Evolutionary conservation across 805 yeast genomes (phyloP), one percentile per base, ranked within the genome.

Genomic region (Spathaspora boniae): DNA sequence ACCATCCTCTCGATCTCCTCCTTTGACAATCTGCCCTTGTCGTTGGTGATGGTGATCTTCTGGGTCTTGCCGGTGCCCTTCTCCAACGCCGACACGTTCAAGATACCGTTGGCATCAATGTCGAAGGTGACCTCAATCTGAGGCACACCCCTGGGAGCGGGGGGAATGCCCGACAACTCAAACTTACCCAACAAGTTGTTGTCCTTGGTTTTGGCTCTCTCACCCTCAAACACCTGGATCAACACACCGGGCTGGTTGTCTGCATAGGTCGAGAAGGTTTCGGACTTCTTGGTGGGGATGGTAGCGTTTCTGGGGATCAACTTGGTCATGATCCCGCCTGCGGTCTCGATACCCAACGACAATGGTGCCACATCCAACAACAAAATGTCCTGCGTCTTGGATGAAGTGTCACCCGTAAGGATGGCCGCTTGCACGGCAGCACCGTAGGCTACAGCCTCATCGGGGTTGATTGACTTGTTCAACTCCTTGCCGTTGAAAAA

Each of bases 361-460:
- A 88, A 78, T 54, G 97, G 95, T 54, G 89, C 86, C 45, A 88
- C 96, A 70, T 88, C 97, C 56, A 89, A 76, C 57, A 88, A 73
- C 46, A 91, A 55, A 49, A 67, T 60, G 54, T 66, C 71, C 51
- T 66, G 70, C 37, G 72, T 67, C 62, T 64, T 60, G 18, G 65
- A 56, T 16, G 68, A 63, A 35, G 67, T 60, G 42, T 89, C 96
- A 66, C 98, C 98, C 38, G 95, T 80, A 48, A 91, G 73, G 51
- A 91, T 94, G 74, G 98, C 98, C 40, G 96, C 98, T 74, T 91
- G 98, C 46, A 91, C 97, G 46, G 98, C 97, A 43, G 98, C 98
- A 78, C 98, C 98, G 56, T 82, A 91, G 29, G 98, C 98, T 58
- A 91, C 98, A 62, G 98, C 98, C 76, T 91, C 98, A 72, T 91